A percentile compares a stretch with the other conserved stretches of the same genome.
Conservation (phyloP, 129 eudicot species). For the Smallanthus sonchifolius region DNA sequence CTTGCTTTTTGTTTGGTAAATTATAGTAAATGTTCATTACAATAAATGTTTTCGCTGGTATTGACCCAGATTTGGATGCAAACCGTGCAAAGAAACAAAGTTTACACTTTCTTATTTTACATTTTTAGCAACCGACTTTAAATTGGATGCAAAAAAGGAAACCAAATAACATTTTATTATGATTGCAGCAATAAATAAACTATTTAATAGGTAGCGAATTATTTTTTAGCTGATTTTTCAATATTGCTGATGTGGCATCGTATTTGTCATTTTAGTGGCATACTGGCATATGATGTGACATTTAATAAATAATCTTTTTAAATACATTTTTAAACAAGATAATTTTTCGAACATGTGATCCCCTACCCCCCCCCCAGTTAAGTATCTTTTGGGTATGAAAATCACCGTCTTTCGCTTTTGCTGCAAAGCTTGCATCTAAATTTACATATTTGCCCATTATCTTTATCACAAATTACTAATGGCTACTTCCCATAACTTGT, state of each 20-base stretch:
- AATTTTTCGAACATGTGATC: background rate
- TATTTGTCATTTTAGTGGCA: background rate
- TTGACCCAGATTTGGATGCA: background rate
- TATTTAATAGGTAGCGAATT: too few species aligned
- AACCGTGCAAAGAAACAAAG: background rate
- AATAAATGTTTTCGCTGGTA: background rate
- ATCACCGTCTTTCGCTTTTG: too few species aligned
- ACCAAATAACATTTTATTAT: background rate
- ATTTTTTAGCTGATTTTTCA: too few species aligned
- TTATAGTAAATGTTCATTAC: background rate
- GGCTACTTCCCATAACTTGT: background rate
- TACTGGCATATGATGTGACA: background rate
- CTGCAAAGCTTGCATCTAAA: background rate
- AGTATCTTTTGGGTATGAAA: background rate
- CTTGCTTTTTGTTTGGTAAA: background rate
- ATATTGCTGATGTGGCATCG: background rate
- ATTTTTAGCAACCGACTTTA: background rate
- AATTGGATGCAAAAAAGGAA: background rate
- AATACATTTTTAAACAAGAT: background rate
- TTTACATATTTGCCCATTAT: background rate
- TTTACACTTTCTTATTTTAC: background rate
- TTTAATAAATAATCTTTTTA: background rate
- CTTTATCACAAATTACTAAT: background rate
- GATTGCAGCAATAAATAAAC: background rate
- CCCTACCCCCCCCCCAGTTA: background rate